Conservation (phyloP, 164 flowering plant genomes). For the Magnolia kwangsiensis region DNA sequence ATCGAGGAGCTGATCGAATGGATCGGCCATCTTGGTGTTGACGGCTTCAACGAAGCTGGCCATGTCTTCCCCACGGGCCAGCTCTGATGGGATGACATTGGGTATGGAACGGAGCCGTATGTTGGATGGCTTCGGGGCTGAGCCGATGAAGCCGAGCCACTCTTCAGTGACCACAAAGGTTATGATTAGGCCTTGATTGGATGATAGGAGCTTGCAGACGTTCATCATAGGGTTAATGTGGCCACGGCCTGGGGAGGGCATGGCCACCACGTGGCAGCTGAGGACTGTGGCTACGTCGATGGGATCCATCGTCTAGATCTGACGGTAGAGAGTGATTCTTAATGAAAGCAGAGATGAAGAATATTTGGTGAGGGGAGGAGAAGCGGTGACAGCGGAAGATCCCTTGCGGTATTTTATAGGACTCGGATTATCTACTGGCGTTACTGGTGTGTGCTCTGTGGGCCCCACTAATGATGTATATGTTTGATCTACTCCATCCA, state of each 20-base stretch:
- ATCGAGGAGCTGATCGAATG: conserved; percentile 53
- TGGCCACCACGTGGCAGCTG: conserved; percentile 36
- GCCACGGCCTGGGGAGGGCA: conserved; percentile 58
- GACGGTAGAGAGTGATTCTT: neutral
- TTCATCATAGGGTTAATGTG: conserved; percentile 65
- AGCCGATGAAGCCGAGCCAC: conserved; percentile 57
- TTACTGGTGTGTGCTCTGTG: no score
- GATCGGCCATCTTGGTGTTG: conserved; percentile 45
- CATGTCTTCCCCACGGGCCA: conserved; percentile 37
- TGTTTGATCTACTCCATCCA: no score
- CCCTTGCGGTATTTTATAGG: no score
- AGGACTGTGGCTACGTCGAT: neutral
- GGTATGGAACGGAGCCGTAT: conserved; percentile 55
- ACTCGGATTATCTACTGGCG: no score
- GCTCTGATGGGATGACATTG: conserved; percentile 72
- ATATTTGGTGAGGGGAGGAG: no score
- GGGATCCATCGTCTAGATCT: neutral
- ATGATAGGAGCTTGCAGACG: conserved; percentile 37
- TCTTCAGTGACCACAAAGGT: conserved; percentile 76
- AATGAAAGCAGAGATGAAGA: no score
- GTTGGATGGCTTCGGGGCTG: conserved; percentile 29
- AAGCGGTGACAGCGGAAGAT: no score
- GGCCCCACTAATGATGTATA: no score
- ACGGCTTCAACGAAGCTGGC: conserved; percentile 51
- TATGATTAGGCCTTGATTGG: conserved; percentile 20